Base-by-base conservation (phyloP, 805 yeast species). In the Hanseniaspora occidentalis region DNA sequence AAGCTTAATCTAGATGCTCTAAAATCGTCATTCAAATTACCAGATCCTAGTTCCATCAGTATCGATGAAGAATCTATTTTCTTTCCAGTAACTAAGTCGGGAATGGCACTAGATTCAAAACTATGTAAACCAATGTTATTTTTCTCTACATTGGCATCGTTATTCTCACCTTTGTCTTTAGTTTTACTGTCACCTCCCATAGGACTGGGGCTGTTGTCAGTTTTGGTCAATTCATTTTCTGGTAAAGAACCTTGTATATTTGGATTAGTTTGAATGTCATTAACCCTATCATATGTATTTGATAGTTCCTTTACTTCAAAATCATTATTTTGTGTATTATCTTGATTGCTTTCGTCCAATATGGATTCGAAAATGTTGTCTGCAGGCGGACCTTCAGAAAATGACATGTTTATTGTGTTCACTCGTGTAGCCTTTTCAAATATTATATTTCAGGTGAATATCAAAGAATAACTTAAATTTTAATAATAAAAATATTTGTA, bases 11-110 rank as follows among this genome's bases (percentile, higher is more conserved):
- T 36, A 13, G 43, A 37, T 21, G 34, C 37, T 37, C 38, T 41
- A 23, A 41, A 31, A 11, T 21, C 34, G 2, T 20, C 34, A 13
- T 41, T 40, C 25, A 41, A 41, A 13, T 41, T 40, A 4, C 37
- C 40, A 10, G 37, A 9, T 14, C 35, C 40, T 7, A 36, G 35
- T 2, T 34, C 34, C 14, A 41, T 18, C 16, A 41, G 19, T 35
- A 41, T 35, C 4, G 43, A 31, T 11, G 43, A 37, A 2, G 43
- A 41, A 16, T 41, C 43, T 24, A 39, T 36, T 34, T 40, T 41
- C 23, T 21, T 27, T 19, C 27, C 37, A 11, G 22, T 19, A 9
- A 25, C 24, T 6, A 22, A 14, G 17, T 19, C 11, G 6, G 25
- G 19, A 13, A 31, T 40, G 23, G 16, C 17, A n/a, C n/a, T n/a